Conservation (phyloP, 139 green algal genomes). For the Micromonas pusilla region DNA sequence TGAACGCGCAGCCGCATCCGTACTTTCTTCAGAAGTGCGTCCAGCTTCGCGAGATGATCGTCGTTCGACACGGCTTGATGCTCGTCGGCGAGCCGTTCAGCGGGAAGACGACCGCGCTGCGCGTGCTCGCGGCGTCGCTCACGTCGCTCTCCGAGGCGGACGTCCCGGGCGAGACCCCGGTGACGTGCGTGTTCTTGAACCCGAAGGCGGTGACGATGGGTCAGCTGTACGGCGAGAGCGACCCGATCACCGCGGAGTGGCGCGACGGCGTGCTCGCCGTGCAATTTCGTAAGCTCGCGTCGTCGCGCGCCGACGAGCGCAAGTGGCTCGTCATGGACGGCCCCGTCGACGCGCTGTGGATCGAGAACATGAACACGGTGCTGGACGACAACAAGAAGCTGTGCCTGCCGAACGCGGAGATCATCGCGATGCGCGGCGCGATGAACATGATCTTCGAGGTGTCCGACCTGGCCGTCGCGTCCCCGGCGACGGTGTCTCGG, state of each 20-base stretch:
- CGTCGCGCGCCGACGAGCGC: conserved; percentile 44
- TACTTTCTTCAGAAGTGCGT: conserved; percentile 64
- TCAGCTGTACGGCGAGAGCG: conserved; percentile 66
- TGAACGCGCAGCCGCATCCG: conserved; percentile 48
- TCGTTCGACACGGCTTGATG: conserved; percentile 74
- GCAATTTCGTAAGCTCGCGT: conserved; percentile 49
- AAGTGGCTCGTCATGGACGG: conserved; percentile 61
- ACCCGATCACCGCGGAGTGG: conserved; percentile 66
- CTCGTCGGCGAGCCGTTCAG: conserved; percentile 60
- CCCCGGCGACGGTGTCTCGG: conserved; percentile 65
- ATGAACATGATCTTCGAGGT: conserved; percentile 86
- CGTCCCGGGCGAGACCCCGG: conserved; percentile 22
- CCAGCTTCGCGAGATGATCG: conserved; percentile 76
- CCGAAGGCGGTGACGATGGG: conserved; percentile 75
- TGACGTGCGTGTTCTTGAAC: conserved; percentile 48
- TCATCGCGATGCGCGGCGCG: conserved; percentile 65
- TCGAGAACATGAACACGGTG: conserved; percentile 85
- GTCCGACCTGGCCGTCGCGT: conserved; percentile 62
- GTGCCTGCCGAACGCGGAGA: conserved; percentile 70
- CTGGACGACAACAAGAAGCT: conserved; percentile 84
- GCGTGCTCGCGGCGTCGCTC: conserved; percentile 43
- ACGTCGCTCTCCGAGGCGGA: conserved; percentile 42
- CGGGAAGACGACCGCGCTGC: conserved; percentile 46
- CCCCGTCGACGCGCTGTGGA: conserved; percentile 75
- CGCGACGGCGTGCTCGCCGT: conserved; percentile 66